phyloP scores from a whole-genome alignment of 345 rosid species.

The Reutealis trisperma region DNA sequence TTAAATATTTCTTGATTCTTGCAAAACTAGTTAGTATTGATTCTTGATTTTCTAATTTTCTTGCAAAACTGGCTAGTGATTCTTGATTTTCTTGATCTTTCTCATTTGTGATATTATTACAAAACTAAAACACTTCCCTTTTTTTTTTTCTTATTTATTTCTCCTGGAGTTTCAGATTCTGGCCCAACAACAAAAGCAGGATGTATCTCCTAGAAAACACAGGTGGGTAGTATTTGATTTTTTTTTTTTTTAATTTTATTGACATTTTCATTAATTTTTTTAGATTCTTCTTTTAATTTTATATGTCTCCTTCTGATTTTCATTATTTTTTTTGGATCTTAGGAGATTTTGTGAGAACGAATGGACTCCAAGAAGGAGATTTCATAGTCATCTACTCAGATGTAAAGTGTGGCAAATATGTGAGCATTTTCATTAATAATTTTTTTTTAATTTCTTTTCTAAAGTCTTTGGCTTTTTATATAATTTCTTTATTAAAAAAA shows the following conservation, averaged over 20 bases:
- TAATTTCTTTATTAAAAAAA: background rate
- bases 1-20: background rate
- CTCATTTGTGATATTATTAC: background rate
- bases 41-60: background rate
- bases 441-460: background rate
- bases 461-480: background rate
- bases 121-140: constrained; percentile 23
- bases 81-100: background rate
- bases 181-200: constrained; percentile 99
- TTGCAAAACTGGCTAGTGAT: constrained; percentile 9
- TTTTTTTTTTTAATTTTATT: background rate
- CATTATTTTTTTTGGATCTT: background rate
- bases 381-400: constrained; percentile 97
- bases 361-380: constrained; percentile 98
- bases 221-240: constrained; percentile 37
- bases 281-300: no score
- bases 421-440: constrained; percentile 30
- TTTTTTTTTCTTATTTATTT: constrained; percentile 1
- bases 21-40: constrained; percentile 4
- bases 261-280: background rate
- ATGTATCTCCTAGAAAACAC: constrained; percentile 99
- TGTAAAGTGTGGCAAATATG: constrained; percentile 92
- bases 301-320: background rate
- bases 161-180: constrained; percentile 72
- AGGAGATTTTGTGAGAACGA: constrained; percentile 94